Evolutionary conservation across 1,284 basidiomycete species (phyloP), one percentile per base, ranked within the genome.

Genomic region (Papiliotrema laurentii): DNA sequence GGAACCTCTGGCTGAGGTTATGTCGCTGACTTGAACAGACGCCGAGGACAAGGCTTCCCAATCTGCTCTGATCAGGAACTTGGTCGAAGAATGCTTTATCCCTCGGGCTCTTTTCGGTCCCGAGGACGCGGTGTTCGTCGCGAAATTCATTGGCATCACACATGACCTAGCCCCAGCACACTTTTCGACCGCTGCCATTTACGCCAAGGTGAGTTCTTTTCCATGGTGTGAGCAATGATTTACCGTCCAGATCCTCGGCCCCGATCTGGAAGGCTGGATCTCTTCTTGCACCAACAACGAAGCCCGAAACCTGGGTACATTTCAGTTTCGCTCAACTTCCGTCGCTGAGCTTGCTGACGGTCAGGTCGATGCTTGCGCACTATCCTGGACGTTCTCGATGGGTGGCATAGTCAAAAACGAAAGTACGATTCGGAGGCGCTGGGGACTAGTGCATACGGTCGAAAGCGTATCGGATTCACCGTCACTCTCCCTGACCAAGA

Each of bases 251-350:
- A 77, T 94, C 25, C 83, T 96, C 46, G 83, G 85, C 28, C 86
- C 91, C 53, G 84, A 89, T 58, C 79, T 92, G 39, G 85, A 88
- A 39, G 83, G 85, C 7, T 81, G 92, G 10, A 79, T 97, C 24
- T 97, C 93, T 69, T 86, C 88, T 1, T 93, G 89, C 61, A 96
- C 91, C 45, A 94, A 96, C 75, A 90, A 89, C 61, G 94, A 99
- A 74, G 92, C 92, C 6, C 83, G 87, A 49, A 98, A 97, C 72
- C 93, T 93, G n/a, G 34, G 34, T 9, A n/a, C n/a, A n/a, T n/a
- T n/a, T n/a, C n/a, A n/a, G n/a, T n/a, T n/a, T n/a, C n/a, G n/a
- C n/a, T n/a, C n/a, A n/a, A n/a, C n/a, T n/a, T n/a, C n/a, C n/a
- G 22, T 36, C 11, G 22, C 14, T n/a, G 25, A 10, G 4, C 26